Percentiles rank a stretch among this genome's conserved stretches.
Evolutionary conservation across 768 basidiomycete species (phyloP).

Genomic region (Termitomyces sp.): DNA sequence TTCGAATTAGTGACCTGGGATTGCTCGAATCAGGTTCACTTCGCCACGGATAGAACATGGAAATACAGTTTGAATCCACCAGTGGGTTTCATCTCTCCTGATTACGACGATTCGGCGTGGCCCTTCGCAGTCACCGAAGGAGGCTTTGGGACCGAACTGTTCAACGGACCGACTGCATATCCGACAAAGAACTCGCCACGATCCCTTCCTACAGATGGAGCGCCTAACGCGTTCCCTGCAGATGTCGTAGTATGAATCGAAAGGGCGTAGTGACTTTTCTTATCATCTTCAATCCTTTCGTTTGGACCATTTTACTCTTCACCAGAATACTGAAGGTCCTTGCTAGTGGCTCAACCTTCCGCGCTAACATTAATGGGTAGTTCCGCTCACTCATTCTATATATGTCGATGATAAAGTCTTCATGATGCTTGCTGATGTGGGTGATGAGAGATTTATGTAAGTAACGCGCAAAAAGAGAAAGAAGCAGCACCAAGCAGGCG

Average conservation of each 20-base stretch:
- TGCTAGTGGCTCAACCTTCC: too few species aligned
- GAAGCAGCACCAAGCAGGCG: too few species aligned
- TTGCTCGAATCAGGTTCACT: conserved; percentile 3
- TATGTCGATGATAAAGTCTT: too few species aligned
- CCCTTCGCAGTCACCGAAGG: conserved; percentile 18
- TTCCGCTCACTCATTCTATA: too few species aligned
- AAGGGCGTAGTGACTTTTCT: too few species aligned
- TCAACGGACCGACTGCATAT: conserved; percentile 12
- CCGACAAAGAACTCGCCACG: neutral
- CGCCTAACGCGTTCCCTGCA: conserved; percentile 4
- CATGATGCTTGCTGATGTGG: too few species aligned
- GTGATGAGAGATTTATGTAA: too few species aligned
- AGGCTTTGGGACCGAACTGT: conserved; percentile 15
- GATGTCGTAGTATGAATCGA: neutral
- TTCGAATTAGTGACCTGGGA: conserved; percentile 10
- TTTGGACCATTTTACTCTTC: too few species aligned
- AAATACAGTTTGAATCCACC: conserved; percentile 16
- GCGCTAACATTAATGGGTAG: too few species aligned
- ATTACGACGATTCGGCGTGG: conserved; percentile 19
- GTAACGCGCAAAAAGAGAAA: too few species aligned
- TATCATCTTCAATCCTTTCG: too few species aligned
- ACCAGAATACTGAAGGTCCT: too few species aligned
- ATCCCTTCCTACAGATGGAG: neutral
- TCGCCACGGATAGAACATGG: conserved; percentile 20
- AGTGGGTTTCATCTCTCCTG: conserved; percentile 8